These are phyloP conservation scores for Coemansia sp. DNA, from an alignment of 192 early-diverging fungal species.

Conservation along the genomic window DNA sequence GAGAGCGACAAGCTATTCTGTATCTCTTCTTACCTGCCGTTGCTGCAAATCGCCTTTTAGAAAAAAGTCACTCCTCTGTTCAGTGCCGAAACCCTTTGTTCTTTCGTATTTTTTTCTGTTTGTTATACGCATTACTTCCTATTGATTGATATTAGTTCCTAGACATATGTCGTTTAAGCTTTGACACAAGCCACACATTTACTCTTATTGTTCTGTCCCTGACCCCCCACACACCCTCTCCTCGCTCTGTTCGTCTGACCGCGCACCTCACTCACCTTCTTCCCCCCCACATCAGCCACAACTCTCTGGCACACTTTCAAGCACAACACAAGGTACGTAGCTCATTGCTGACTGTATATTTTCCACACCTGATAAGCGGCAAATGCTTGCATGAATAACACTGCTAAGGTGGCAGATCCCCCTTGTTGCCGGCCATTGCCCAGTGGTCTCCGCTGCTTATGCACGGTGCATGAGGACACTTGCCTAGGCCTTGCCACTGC, in stretches of 20 bases:
- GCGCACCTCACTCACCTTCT: not conserved
- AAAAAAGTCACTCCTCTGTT: constrained; percentile 10
- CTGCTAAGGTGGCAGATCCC: not conserved
- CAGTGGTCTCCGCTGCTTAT: not conserved
- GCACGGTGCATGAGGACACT: not conserved
- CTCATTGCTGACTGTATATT: not conserved
- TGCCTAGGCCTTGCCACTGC: not conserved
- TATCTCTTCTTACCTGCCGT: not conserved
- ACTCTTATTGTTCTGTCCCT: not conserved
- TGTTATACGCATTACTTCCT: not conserved
- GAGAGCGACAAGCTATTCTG: constrained; percentile 11
- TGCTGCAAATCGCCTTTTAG: constrained; percentile 9
- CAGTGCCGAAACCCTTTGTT: not conserved
- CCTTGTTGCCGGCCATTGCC: too few relatives aligned
- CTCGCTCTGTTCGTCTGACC: not conserved
- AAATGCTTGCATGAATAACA: not conserved
- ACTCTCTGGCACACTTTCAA: not conserved
- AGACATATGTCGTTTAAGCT: constrained; percentile 12
- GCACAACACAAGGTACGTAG: constrained; percentile 10
- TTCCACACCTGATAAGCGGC: not conserved
- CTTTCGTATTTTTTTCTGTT: not conserved
- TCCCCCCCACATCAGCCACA: not conserved
- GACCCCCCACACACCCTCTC: not conserved
- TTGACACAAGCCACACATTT: constrained; percentile 11
- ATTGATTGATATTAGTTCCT: not conserved